Base-by-base conservation (phyloP, 768 basidiomycete genomes). In the Lactarius hatsudake region DNA sequence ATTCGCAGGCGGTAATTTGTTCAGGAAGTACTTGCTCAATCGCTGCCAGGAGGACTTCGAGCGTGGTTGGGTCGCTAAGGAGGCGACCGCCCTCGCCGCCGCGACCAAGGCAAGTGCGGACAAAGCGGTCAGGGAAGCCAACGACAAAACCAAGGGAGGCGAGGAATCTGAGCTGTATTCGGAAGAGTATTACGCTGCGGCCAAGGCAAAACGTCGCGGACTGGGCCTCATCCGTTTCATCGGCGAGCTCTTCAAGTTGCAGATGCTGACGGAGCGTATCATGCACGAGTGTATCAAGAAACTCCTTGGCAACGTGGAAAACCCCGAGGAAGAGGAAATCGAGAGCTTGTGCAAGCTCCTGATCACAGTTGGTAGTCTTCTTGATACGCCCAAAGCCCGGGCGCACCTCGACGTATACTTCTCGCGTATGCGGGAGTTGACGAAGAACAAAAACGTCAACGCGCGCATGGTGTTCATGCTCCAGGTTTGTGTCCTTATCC, bases 261-360 rank as follows among this genome's bases (percentile, higher is more conserved):
- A 93, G 79, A 97, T 98, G 94, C 82, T 98, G 63, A 95, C 94
- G 58, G 94, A 95, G 80, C 89, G 94, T 72, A 96, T 98, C 80
- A 99, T 98, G 93, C 92, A 95, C 81, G 92, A 94, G 78, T 99
- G 96, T 82, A 88, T 98, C 75, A 94, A 94, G 85, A 95, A 96
- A 79, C 84, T 98, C 15, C 82, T 98, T 15, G 86, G 89, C 63
- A 98, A 99, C 75, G 90, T 96, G 65, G 89, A 94, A 71, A 92
- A 93, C 73, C 97, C 95, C 0, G 95, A 98, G 74, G 96, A 98
- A 79, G 96, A 98, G 80, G 96, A 97, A 74, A 91, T 99, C 70
- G 96, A 98, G 83, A 93, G 90, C 57, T 83, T 97, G 64, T 98
- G 95, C 84, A 94, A 94, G 76, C 84, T 98, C 62, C 77, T 99